Percentiles rank a stretch among this genome's conserved stretches.
phyloP scores from a whole-genome alignment of 2,329 filamentous ascomycete genomes.

The Fusarium nisikadoi region DNA sequence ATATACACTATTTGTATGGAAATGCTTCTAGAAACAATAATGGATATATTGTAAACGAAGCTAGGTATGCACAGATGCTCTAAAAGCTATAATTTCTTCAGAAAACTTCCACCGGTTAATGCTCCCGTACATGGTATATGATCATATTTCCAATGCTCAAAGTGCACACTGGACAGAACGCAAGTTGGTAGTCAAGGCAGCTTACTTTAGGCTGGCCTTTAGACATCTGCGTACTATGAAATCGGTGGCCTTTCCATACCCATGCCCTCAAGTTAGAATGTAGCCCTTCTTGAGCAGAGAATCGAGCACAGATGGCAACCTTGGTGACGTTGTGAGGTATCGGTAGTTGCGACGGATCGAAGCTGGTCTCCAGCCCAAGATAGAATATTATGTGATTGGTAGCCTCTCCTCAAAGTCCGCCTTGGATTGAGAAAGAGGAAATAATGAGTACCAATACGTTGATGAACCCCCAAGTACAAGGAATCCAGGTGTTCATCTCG shows the following conservation, averaged over 20 bases:
- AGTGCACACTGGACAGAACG: background rate
- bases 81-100: background rate
- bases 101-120: background rate
- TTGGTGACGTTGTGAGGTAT: background rate
- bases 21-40: background rate
- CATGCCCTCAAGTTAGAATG: background rate
- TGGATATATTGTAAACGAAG: conserved; percentile 12
- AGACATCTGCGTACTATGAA: background rate
- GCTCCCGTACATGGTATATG: background rate
- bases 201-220: background rate
- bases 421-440: conserved; percentile 93
- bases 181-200: background rate
- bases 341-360: background rate
- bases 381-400: background rate
- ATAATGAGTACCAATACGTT: conserved; percentile 85
- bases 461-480: conserved; percentile 86
- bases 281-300: background rate
- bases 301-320: background rate
- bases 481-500: conserved; percentile 94
- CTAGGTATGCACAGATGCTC: background rate
- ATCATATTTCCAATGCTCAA: background rate
- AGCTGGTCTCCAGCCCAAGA: background rate
- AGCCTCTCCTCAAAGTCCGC: conserved; percentile 71
- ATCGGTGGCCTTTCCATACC: background rate
- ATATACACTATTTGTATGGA: background rate